Evolutionary conservation across 768 basidiomycete genomes (phyloP).

Genomic region (Lepiota brunneoincarnata): DNA sequence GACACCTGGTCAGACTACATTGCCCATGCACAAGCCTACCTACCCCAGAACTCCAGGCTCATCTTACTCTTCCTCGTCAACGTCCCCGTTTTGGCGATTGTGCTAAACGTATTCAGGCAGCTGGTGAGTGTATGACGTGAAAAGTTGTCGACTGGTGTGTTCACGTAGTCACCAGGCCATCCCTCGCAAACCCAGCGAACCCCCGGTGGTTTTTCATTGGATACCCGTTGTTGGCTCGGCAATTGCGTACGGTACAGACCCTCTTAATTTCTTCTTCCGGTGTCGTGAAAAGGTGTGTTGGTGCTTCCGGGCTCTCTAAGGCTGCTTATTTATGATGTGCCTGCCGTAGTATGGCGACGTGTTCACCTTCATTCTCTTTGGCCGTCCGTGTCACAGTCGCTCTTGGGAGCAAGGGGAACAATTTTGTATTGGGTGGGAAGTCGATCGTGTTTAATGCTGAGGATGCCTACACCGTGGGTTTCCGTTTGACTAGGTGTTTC

Average conservation of each 20-base stretch:
- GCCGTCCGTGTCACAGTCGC: conserved; percentile 89
- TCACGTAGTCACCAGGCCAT: conserved; percentile 43
- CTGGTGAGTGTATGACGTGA: conserved; percentile 46
- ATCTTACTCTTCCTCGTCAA: conserved; percentile 55
- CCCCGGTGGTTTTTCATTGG: conserved; percentile 92
- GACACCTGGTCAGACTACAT: conserved; percentile 46
- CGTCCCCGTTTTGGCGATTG: conserved; percentile 62
- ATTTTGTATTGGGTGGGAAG: conserved; percentile 93
- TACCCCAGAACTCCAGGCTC: conserved; percentile 34
- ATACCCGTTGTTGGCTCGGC: conserved; percentile 91
- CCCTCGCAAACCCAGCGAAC: conserved; percentile 68
- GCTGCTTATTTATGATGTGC: background rate
- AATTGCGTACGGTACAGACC: conserved; percentile 87
- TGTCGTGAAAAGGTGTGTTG: conserved; percentile 70
- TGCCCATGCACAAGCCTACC: conserved; percentile 35
- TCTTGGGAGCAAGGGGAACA: conserved; percentile 88
- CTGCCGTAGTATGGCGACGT: conserved; percentile 81
- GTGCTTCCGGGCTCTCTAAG: background rate
- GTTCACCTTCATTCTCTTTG: conserved; percentile 93
- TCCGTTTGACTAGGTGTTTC: background rate
- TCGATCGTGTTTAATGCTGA: conserved; percentile 91
- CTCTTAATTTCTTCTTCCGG: conserved; percentile 80
- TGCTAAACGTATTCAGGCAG: conserved; percentile 78
- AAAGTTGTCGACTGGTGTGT: background rate
- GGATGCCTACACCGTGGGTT: conserved; percentile 86